phyloP scores from a whole-genome alignment of 2,329 filamentous ascomycete genomes.

The Monosporascus ibericus region DNA sequence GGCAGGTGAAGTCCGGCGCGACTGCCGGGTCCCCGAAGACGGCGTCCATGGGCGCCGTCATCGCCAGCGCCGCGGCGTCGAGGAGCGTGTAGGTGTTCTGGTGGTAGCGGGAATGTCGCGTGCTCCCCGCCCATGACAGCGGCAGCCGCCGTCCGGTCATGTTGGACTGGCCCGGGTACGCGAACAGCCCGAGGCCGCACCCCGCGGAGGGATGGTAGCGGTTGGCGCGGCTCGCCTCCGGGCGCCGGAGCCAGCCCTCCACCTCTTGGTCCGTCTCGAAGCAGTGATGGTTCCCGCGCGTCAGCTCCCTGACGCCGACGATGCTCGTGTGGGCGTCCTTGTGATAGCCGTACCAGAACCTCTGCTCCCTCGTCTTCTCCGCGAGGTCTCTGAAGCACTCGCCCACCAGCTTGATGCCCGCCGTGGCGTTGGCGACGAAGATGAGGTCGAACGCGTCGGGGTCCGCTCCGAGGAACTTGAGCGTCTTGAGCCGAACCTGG shows the following conservation, averaged over 20 bases:
- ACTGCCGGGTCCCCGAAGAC: slow-evolving; percentile 42
- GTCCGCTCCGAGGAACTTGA: slow-evolving; percentile 53
- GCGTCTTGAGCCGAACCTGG: slow-evolving; percentile 44
- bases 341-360: slow-evolving; percentile 56
- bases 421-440: slow-evolving; percentile 89
- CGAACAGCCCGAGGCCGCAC: slow-evolving; percentile 41
- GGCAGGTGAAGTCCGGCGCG: slow-evolving; percentile 54
- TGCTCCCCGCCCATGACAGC: slow-evolving; percentile 43
- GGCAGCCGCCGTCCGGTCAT: slow-evolving; percentile 61
- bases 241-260: slow-evolving; percentile 34
- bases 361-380: slow-evolving; percentile 35
- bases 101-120: slow-evolving; percentile 26
- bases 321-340: slow-evolving; percentile 56
- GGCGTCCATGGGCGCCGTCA: slow-evolving; percentile 49
- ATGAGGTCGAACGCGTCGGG: slow-evolving; percentile 57
- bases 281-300: slow-evolving; percentile 47
- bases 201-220: slow-evolving; percentile 12
- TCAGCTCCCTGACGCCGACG: slow-evolving; percentile 64
- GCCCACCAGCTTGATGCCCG: slow-evolving; percentile 70
- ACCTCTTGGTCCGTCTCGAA: slow-evolving; percentile 52
- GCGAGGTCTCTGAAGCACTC: slow-evolving; percentile 51
- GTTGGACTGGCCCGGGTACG: slow-evolving; percentile 65
- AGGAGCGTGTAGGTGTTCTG: slow-evolving; percentile 46
- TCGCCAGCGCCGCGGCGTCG: slow-evolving; percentile 60
- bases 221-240: slow-evolving; percentile 16